Evolutionary conservation across 495 filamentous ascomycete species (phyloP), one percentile per base, ranked within the genome.

Genomic region (Poronia punctata): DNA sequence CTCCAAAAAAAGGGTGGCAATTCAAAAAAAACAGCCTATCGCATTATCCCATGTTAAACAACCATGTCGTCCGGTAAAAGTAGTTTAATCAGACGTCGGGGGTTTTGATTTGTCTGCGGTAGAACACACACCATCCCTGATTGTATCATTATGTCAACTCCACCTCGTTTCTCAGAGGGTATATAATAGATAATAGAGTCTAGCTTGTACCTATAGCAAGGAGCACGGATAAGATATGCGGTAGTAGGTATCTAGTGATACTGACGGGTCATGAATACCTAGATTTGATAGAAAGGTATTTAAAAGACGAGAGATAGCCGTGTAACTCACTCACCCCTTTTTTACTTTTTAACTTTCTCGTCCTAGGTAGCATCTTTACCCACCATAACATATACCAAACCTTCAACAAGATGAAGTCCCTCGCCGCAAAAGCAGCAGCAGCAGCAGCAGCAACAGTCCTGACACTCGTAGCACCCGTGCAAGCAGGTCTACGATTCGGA

Each of bases 401-500:
- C 28, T 30, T 28, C 33, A 42, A 30, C 39, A 50, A 57, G 43
- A 72, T 72, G 68, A 72, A 71, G 67, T 65, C 58, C 46, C 49
- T 64, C 45, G 48, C 64, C 16, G 11, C 26, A n/a, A n/a, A n/a
- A n/a, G n/a, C n/a, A n/a, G n/a, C n/a, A n/a, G n/a, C n/a, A n/a
- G n/a, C n/a, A n/a, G n/a, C n/a, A n/a, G n/a, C n/a, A n/a, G 48
- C 43, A 36, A n/a, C 54, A 38, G 50, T 54, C 26, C 48, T 67
- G 40, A 59, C 58, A 46, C 59, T 65, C 37, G 43, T 51, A 40
- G 65, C 55, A 51, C 49, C 59, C 8, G 58, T 58, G 19, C 60
- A 66, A 37, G 68, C 67, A 30, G 65, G 56, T 5, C 56, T 72
- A 42, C 66, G 68, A 17, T 72, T 72, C 43, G 66, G 61, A 38